Base-by-base conservation (phyloP, 306 rosid species). In the Vigna mungo region DNA sequence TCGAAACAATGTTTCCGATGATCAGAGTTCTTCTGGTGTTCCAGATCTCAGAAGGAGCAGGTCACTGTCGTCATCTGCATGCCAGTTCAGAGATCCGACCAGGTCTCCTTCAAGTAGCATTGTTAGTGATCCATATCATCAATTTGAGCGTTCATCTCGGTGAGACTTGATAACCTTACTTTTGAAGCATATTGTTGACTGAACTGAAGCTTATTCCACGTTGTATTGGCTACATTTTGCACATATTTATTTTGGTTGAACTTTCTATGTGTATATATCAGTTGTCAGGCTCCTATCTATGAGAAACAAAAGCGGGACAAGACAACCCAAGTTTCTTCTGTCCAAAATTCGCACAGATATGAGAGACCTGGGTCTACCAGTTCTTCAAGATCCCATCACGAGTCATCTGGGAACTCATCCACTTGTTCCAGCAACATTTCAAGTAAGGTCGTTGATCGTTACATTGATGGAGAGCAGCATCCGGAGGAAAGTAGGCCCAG, bases 401-500 rank as follows among this genome's bases (percentile, higher is more conserved):
- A 87, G 49, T 90, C 88, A 27, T 90, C 97, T 34, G 93, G 92
- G 59, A 89, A 81, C 89, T 89, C 96, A 61, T 89, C 99, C 74
- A 87, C 87, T 52, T 70, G 86, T 75, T 92, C 96, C 55, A 89
- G 97, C 87, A 88, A 84, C 83, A 62, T 82, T 68, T 90, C 97
- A 3, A 81, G 88, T 74, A 90, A 83, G 76, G 52, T 89, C 72
- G 76, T 92, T 71, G 98, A 92, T 80, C 96, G 97, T 75, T 95
- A 83, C 76, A 92, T 95, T 65, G 99, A 92, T 47, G 97, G 97
- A 72, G 99, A 95, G 81, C 98, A 88, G 85, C 92, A 85, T 71
- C 87, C 86, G 73, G 93, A 82, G 78, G 82, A 76, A 48, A 81
- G 76, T 71, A 87, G 77, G 69, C 64, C 83, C 17, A 78, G 83